Base-by-base conservation (phyloP, 2,329 filamentous ascomycete genomes). In the Zymoseptoria brevis region DNA sequence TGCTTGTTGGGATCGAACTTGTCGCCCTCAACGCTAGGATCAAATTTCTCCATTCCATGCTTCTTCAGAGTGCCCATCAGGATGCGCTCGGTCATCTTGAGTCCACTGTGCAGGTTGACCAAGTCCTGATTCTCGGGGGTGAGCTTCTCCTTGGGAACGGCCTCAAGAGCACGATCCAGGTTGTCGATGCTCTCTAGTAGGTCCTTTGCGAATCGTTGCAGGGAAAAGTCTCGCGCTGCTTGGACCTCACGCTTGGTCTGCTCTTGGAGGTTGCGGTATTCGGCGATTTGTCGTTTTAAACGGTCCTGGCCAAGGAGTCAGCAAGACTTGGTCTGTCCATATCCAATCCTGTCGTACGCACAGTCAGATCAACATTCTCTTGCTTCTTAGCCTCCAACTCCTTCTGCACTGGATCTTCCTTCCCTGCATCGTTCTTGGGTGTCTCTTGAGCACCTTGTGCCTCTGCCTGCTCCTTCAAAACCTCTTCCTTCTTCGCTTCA, bases 221-320 rank as follows among this genome's bases (percentile, higher is more conserved):
- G 94, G 71, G 93, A 94, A 70, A 96, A 99, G 77, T 96, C 89
- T 69, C 87, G 87, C 19, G 93, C 90, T 19, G 83, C 78, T 76
- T 94, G 89, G 74, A 95, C 87, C 68, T 99, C 94, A 72, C 94
- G 90, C 75, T 87, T 84, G 50, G 90, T 96, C 72, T 94, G 90
- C 72, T 96, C 90, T 80, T 97, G 93, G 55, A 99, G 88, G 79
- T 97, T 99, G 74, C 90, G 90, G 84, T 95, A 97, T 71, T 99
- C 94, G 77, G 94, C 94, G 65, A 97, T 86, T 57, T 89, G 88
- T 74, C 94, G 93, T 64, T 96, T 84, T 77, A 91, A 95, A 80
- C 91, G 94, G 78, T 97, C 94, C 94, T 97, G 67, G 49, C 7
- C 26, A 52, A 48, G 30, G 13, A 19, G n/a, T 51, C 54, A 56